phyloP scores from a whole-genome alignment of 176 grass and related monocot genomes.

The Areca catechu region DNA sequence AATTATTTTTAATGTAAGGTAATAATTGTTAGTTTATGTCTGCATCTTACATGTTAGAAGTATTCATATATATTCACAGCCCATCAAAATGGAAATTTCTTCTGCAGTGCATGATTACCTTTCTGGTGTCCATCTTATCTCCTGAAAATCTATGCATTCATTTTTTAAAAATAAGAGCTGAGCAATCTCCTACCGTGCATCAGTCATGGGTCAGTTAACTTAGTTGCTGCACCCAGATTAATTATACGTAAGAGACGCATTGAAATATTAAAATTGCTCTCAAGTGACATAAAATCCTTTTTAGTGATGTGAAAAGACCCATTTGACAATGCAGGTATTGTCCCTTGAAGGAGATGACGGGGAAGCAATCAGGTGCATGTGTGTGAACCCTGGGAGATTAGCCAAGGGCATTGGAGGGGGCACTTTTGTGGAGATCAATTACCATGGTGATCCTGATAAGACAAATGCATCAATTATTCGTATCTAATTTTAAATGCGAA shows the following conservation, averaged over 20 bases:
- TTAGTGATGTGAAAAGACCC: neutral
- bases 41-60: neutral
- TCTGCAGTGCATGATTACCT: too few species aligned
- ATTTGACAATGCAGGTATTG: slow-evolving; percentile 43
- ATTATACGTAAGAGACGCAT: neutral
- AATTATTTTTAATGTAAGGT: too few species aligned
- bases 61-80: neutral
- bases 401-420: slow-evolving; percentile 87
- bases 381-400: slow-evolving; percentile 80
- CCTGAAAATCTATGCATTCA: too few species aligned
- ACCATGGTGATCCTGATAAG: slow-evolving; percentile 32
- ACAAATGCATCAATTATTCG: slow-evolving; percentile 61
- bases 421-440: slow-evolving; percentile 77
- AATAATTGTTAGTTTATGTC: neutral
- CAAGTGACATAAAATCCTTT: neutral
- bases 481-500: slow-evolving; percentile 34
- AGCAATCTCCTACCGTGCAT: too few species aligned
- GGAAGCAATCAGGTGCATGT: slow-evolving; percentile 39
- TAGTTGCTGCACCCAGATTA: neutral
- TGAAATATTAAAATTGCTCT: neutral
- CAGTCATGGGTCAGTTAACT: too few species aligned
- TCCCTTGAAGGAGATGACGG: slow-evolving; percentile 27
- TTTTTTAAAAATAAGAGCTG: too few species aligned
- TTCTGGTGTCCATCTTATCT: too few species aligned
- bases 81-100: too few species aligned